phyloP scores from a whole-genome alignment of 1,284 basidiomycete species.

The Trichosporon asahii region DNA sequence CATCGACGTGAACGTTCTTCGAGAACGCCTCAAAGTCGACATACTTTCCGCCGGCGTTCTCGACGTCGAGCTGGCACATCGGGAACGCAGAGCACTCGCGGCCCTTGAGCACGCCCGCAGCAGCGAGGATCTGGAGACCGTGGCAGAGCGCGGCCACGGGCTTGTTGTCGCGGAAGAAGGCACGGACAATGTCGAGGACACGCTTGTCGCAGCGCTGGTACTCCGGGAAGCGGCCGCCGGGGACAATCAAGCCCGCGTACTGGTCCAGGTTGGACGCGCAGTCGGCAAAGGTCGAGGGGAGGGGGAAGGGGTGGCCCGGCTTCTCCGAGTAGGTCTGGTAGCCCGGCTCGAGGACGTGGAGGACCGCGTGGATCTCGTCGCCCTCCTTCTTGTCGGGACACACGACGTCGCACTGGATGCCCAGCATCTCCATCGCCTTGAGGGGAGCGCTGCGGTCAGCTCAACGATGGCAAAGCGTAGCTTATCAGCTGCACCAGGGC shows the following conservation, averaged over 20 bases:
- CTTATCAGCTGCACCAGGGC: no score
- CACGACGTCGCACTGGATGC: constrained; percentile 25
- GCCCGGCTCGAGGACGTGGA: constrained; percentile 26
- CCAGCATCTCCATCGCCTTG: constrained; percentile 26
- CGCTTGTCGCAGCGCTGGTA: constrained; percentile 25
- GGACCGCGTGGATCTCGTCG: constrained; percentile 20
- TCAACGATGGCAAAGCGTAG: no score
- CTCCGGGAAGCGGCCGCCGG: constrained; percentile 27
- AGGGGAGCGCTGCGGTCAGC: constrained; percentile 16
- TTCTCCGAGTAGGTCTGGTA: constrained; percentile 26
- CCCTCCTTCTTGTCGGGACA: constrained; percentile 25
- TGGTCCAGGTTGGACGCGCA: constrained; percentile 18
- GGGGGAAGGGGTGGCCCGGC: constrained; percentile 24
- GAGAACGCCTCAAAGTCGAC: constrained; percentile 25
- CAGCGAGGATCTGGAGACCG: constrained; percentile 25
- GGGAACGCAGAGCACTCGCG: constrained; percentile 25
- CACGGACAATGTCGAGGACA: constrained; percentile 22
- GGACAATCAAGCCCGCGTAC: constrained; percentile 24
- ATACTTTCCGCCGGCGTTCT: constrained; percentile 25
- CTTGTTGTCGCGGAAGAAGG: constrained; percentile 18
- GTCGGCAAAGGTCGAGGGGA: constrained; percentile 19
- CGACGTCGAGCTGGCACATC: constrained; percentile 28
- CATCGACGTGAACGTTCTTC: constrained; percentile 25
- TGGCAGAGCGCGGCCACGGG: constrained; percentile 26
- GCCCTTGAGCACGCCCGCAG: constrained; percentile 24